Conservation (phyloP, 306 rosid species). For the Casuarina cunninghamiana region DNA sequence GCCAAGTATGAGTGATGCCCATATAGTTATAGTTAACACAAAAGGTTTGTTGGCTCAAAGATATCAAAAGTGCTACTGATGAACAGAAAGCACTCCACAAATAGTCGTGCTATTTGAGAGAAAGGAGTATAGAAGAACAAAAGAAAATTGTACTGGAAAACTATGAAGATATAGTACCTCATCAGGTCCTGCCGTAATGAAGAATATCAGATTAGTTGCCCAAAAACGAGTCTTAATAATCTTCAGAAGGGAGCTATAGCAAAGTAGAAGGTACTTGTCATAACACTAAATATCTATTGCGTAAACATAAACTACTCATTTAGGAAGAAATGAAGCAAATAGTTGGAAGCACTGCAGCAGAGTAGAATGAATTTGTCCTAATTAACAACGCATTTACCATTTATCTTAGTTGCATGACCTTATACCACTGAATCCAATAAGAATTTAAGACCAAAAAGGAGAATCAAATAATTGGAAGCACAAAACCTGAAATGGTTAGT, state of each 20-base stretch:
- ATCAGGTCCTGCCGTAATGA: constrained; percentile 98
- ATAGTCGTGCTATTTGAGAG: not conserved
- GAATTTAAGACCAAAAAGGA: not conserved
- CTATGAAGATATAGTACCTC: constrained; percentile 56
- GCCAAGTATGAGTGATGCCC: not conserved
- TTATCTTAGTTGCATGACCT: constrained; percentile 1
- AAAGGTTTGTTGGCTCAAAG: not conserved
- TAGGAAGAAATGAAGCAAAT: too few species aligned
- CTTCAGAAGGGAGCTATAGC: constrained; percentile 81
- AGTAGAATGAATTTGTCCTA: too few species aligned
- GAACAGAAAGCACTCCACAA: not conserved
- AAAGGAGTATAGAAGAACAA: not conserved
- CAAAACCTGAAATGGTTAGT: not conserved
- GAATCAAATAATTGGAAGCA: not conserved
- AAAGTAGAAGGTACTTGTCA: constrained; percentile 32
- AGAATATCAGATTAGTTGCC: constrained; percentile 96
- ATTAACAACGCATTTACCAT: not conserved
- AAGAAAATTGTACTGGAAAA: not conserved
- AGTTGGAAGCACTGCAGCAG: too few species aligned
- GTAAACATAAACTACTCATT: too few species aligned
- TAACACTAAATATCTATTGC: not conserved
- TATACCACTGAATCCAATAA: not conserved
- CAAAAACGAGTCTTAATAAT: constrained; percentile 95
- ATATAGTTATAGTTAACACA: not conserved
- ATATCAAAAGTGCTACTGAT: not conserved